Percentiles rank a stretch among this genome's conserved stretches.
These are phyloP conservation scores for Pythium brassicae DNA, from an alignment of 352 stramenopile genomes.

Conservation along the genomic window DNA sequence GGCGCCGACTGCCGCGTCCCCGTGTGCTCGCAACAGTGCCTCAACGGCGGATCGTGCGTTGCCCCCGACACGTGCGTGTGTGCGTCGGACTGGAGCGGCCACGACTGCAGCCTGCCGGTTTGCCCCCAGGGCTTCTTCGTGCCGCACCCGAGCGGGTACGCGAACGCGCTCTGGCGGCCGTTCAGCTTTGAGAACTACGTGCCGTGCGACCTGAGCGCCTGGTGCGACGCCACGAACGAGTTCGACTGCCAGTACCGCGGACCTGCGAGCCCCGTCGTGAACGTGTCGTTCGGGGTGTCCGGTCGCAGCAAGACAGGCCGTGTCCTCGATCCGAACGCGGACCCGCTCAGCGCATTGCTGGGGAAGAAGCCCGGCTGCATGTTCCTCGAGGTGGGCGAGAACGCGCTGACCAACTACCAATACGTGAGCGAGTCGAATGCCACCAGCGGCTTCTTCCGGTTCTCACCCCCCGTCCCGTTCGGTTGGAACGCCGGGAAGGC, in stretches of 20 bases:
- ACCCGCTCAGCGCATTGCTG: slow-evolving; percentile 14
- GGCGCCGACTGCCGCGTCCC: slow-evolving; percentile 91
- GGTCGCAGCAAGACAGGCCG: slow-evolving; percentile 21
- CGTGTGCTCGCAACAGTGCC: slow-evolving; percentile 85
- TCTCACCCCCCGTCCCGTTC: slow-evolving; percentile 77
- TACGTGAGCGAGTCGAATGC: slow-evolving; percentile 76
- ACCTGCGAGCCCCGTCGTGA: slow-evolving; percentile 31
- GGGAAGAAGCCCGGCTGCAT: slow-evolving; percentile 29
- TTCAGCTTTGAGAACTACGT: slow-evolving; percentile 73
- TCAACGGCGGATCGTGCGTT: slow-evolving; percentile 89
- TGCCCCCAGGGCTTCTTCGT: slow-evolving; percentile 94
- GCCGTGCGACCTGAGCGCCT: slow-evolving; percentile 87
- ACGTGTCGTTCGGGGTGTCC: slow-evolving; percentile 29
- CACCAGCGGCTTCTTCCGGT: slow-evolving; percentile 76
- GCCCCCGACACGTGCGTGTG: slow-evolving; percentile 94
- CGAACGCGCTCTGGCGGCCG: slow-evolving; percentile 53
- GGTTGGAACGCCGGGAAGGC: slow-evolving; percentile 63
- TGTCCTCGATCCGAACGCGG: slow-evolving; percentile 16
- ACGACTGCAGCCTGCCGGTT: slow-evolving; percentile 90
- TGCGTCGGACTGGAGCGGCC: slow-evolving; percentile 87
- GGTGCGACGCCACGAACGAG: slow-evolving; percentile 90
- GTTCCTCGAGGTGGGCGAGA: slow-evolving; percentile 83
- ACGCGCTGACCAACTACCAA: slow-evolving; percentile 81
- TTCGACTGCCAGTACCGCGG: slow-evolving; percentile 89
- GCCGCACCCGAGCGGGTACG: slow-evolving; percentile 62